These are phyloP conservation scores for Pichia rugopelliculosa DNA, from an alignment of 805 yeast species.

Conservation along the genomic window DNA sequence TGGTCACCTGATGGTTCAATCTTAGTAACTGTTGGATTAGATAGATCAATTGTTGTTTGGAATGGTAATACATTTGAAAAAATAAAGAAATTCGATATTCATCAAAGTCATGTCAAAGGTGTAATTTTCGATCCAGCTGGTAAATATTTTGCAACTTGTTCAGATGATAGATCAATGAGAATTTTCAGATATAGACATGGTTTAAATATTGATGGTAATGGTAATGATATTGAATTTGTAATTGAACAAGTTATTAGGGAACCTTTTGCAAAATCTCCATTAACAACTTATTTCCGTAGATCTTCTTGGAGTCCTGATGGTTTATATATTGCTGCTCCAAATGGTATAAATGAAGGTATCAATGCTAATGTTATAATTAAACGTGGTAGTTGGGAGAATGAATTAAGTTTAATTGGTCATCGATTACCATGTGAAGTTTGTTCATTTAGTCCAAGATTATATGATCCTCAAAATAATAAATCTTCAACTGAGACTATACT, in stretches of 20 bases:
- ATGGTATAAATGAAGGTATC: slow-evolving; percentile 79
- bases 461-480: slow-evolving; percentile 26
- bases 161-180: slow-evolving; percentile 89
- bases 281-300: slow-evolving; percentile 83
- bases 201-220: slow-evolving; percentile 53
- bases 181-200: slow-evolving; percentile 74
- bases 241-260: slow-evolving; percentile 76
- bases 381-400: slow-evolving; percentile 75
- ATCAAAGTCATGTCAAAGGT: slow-evolving; percentile 93
- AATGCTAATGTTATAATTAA: slow-evolving; percentile 66
- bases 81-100: slow-evolving; percentile 82
- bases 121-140: slow-evolving; percentile 97
- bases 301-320: slow-evolving; percentile 92
- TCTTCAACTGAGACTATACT: slow-evolving; percentile 44
- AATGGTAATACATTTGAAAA: slow-evolving; percentile 87
- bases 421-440: slow-evolving; percentile 82
- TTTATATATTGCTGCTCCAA: slow-evolving; percentile 77
- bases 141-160: slow-evolving; percentile 93
- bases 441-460: slow-evolving; percentile 64
- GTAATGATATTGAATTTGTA: slow-evolving; percentile 69
- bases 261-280: slow-evolving; percentile 84
- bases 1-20: slow-evolving; percentile 96
- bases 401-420: slow-evolving; percentile 70
- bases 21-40: slow-evolving; percentile 89
- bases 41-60: slow-evolving; percentile 90